phyloP scores from a whole-genome alignment of 2,329 filamentous ascomycete species.

The Drechslera avenae region DNA sequence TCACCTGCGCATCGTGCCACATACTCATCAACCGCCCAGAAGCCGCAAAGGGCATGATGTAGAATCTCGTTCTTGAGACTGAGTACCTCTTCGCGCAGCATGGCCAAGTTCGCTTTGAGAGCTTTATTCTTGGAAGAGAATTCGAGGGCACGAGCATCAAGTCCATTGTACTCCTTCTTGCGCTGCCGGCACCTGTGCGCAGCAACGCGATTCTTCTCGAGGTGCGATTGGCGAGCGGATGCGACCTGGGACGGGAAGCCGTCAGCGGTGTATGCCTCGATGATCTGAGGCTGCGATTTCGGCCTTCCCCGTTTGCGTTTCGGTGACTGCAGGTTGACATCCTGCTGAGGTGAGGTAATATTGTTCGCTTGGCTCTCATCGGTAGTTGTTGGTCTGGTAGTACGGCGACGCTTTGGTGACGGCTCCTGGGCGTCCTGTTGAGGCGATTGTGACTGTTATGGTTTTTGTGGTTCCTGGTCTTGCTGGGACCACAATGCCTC shows the following conservation, averaged over 20 bases:
- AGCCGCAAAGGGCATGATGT: conserved; percentile 45
- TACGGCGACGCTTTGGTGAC: conserved; percentile 36
- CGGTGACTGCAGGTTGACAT: conserved; percentile 33
- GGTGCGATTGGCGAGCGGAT: conserved; percentile 46
- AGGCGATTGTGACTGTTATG: no score
- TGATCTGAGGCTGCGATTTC: conserved; percentile 41
- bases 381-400: no score
- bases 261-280: conserved; percentile 39
- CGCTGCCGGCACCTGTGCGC: conserved; percentile 77
- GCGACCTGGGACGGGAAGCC: conserved; percentile 43
- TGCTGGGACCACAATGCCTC: conserved; percentile 32
- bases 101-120: conserved; percentile 41
- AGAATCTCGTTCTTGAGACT: conserved; percentile 46
- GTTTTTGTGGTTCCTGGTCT: no score
- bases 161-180: conserved; percentile 62
- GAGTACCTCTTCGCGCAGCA: conserved; percentile 45
- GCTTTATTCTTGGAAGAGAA: conserved; percentile 44
- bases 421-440: conserved; percentile 13
- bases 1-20: conserved; percentile 44
- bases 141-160: conserved; percentile 55
- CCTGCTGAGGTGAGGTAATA: no score
- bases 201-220: conserved; percentile 73
- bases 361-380: conserved; percentile 23
- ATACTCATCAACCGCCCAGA: conserved; percentile 47
- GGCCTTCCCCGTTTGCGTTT: conserved; percentile 48